phyloP scores from a whole-genome alignment of 208 protist species.

The Acanthamoeba castellanii region DNA sequence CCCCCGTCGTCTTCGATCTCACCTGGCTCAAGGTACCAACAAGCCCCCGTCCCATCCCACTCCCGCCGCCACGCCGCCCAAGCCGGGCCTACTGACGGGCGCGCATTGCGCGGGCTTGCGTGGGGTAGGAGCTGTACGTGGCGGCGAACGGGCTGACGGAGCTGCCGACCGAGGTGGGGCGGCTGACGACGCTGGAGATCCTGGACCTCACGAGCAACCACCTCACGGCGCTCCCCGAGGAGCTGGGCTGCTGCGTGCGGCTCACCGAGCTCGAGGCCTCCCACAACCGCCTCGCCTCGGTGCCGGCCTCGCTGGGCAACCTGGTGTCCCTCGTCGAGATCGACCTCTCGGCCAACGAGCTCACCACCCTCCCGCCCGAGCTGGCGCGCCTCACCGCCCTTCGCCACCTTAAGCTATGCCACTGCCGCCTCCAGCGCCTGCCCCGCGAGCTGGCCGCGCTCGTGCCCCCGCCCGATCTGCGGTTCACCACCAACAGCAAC shows the following conservation, averaged over 20 bases:
- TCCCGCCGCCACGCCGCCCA: neutral
- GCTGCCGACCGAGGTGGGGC: conserved; percentile 33
- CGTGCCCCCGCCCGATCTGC: neutral
- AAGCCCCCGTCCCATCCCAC: too few relatives aligned
- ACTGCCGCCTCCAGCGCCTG: conserved; percentile 48
- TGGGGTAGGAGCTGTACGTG: conserved; percentile 41
- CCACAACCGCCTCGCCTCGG: conserved; percentile 17
- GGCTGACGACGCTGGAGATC: conserved; percentile 35
- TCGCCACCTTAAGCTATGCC: conserved; percentile 44
- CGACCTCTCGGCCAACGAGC: conserved; percentile 51
- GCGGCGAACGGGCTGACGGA: conserved; percentile 34
- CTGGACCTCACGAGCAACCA: conserved; percentile 65
- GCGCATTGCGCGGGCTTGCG: neutral
- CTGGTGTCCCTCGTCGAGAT: conserved; percentile 21
- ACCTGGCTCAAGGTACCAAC: conserved; percentile 48
- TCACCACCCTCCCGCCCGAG: conserved; percentile 16
- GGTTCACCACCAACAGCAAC: neutral
- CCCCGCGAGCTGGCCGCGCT: conserved; percentile 50
- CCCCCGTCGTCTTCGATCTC: conserved; percentile 32
- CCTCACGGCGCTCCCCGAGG: conserved; percentile 27
- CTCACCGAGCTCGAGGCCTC: conserved; percentile 63
- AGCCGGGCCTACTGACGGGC: neutral
- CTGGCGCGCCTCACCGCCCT: conserved; percentile 29
- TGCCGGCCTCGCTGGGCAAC: neutral
- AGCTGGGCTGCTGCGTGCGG: neutral